Percentiles rank a stretch among this genome's conserved stretches.
phyloP scores from a whole-genome alignment of 2,329 filamentous ascomycete genomes.

The Aspergillus japonicus region DNA sequence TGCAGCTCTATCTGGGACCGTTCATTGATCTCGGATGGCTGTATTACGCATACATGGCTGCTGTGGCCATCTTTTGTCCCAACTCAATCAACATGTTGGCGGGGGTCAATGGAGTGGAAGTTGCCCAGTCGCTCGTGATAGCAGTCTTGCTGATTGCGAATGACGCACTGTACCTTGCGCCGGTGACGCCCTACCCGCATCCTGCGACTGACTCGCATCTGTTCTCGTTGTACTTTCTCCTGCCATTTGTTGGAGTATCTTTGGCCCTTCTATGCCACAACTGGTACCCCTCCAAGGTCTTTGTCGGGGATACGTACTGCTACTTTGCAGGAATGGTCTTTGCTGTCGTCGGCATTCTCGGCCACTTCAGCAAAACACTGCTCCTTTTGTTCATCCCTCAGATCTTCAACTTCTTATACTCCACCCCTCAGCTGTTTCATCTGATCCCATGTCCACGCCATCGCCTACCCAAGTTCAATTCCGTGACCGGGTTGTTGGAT shows the following conservation, averaged over 20 bases:
- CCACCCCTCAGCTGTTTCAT: constrained; percentile 84
- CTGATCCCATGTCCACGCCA: constrained; percentile 90
- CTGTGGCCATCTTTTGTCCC: constrained; percentile 93
- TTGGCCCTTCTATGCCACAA: constrained; percentile 85
- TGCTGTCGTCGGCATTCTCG: constrained; percentile 91
- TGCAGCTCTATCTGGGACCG: constrained; percentile 80
- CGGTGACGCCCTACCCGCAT: constrained; percentile 76
- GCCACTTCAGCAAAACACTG: constrained; percentile 97
- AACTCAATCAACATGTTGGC: constrained; percentile 99
- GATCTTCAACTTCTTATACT: constrained; percentile 96
- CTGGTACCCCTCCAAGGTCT: constrained; percentile 92
- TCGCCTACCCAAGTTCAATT: constrained; percentile 84
- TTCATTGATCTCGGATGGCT: constrained; percentile 77
- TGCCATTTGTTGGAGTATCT: constrained; percentile 92
- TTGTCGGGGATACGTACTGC: constrained; percentile 98
- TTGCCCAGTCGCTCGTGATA: constrained; percentile 89
- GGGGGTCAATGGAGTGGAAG: constrained; percentile 98
- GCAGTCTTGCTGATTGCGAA: constrained; percentile 80
- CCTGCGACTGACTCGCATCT: constrained; percentile 94
- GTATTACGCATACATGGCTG: constrained; percentile 97
- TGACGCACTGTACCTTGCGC: constrained; percentile 78
- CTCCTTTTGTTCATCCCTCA: constrained; percentile 88
- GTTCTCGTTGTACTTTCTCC: constrained; percentile 90
- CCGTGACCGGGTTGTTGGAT: constrained; percentile 78
- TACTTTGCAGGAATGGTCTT: constrained; percentile 99